Conservation (phyloP, 1,284 basidiomycete genomes). For the Tilletia caries region DNA sequence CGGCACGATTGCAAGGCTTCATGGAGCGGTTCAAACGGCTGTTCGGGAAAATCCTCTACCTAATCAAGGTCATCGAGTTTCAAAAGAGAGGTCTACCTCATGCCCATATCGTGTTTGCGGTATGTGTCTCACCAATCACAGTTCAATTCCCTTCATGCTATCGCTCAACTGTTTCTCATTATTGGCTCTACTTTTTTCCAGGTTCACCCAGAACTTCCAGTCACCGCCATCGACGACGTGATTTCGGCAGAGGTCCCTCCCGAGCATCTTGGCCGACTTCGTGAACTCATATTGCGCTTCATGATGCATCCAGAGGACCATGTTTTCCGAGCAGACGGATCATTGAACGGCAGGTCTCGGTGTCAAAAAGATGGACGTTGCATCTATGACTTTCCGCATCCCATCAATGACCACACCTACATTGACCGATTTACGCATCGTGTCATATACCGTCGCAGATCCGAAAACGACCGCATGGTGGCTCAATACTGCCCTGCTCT, state of each 20-base stretch:
- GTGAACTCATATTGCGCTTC: background rate
- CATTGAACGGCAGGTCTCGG: background rate
- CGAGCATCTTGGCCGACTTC: background rate
- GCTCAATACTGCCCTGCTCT: background rate
- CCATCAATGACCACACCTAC: background rate
- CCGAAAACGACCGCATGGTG: background rate
- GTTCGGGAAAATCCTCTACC: background rate
- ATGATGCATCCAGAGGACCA: background rate
- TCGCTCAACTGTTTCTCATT: background rate
- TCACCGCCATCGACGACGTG: background rate
- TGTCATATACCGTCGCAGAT: background rate
- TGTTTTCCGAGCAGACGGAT: background rate
- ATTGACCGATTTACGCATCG: background rate
- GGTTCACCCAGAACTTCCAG: background rate
- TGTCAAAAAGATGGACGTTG: background rate
- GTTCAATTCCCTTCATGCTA: background rate
- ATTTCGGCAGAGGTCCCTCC: background rate
- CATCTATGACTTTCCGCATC: background rate
- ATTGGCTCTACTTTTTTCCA: background rate
- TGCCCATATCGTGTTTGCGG: slow-evolving; percentile 1
- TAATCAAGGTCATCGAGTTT: slow-evolving; percentile 6
- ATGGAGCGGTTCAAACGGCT: background rate
- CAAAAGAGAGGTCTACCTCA: background rate
- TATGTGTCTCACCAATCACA: background rate
- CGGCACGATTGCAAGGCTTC: background rate